phyloP scores from a whole-genome alignment of 2,329 filamentous ascomycete genomes.

The Fusarium multiceps region DNA sequence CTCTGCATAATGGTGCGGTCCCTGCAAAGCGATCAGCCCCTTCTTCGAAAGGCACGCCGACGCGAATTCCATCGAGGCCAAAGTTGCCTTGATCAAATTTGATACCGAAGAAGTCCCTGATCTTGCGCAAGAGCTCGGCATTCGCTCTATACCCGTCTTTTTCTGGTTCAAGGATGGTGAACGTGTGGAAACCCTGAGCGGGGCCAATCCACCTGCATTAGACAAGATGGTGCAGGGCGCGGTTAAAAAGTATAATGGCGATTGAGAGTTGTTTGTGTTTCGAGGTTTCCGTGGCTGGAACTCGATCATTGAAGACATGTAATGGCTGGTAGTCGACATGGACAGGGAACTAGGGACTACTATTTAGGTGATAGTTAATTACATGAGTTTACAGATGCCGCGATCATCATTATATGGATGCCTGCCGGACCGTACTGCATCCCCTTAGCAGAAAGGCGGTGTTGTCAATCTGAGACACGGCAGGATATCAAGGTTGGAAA shows the following conservation, averaged over 20 bases:
- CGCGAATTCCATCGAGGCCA: rapidly evolving
- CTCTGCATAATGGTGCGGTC: neutral
- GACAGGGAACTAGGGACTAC: too few species aligned
- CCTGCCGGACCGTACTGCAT: too few species aligned
- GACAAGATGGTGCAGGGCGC: rapidly evolving
- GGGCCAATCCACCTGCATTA: neutral
- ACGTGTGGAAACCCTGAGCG: rapidly evolving
- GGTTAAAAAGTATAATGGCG: rapidly evolving
- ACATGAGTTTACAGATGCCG: too few species aligned
- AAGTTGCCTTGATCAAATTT: neutral
- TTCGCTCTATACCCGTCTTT: neutral
- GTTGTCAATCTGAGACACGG: too few species aligned
- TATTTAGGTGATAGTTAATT: too few species aligned
- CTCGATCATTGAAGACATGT: too few species aligned
- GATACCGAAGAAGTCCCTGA: neutral
- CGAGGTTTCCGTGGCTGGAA: too few species aligned
- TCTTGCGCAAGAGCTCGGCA: neutral
- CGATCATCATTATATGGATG: too few species aligned
- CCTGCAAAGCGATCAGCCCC: neutral
- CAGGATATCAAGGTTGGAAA: too few species aligned
- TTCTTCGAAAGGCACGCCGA: neutral
- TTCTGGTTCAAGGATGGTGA: neutral
- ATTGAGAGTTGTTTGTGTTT: too few species aligned
- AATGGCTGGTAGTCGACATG: too few species aligned
- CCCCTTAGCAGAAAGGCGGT: too few species aligned